Evolutionary conservation across 192 early-diverging fungal species (phyloP), one percentile per base, ranked within the genome.

Genomic region (Coemansia sp.): DNA sequence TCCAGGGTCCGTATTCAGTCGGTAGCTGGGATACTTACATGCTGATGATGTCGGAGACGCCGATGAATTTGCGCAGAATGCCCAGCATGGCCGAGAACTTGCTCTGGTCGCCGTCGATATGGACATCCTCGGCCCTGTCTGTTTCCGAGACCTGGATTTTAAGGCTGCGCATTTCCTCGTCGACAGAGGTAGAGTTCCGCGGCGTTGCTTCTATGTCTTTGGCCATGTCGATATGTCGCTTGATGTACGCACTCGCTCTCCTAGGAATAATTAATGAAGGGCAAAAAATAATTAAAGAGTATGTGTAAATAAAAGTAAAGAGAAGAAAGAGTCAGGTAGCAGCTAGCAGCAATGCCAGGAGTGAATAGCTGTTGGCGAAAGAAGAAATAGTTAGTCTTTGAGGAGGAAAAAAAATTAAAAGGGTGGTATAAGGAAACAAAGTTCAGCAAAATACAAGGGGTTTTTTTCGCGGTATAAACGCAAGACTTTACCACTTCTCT

Each of bases 61-160:
- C 86, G n/a, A 86, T 69, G 1, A 87, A 64, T 52, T 87, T 87
- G 78, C 83, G 79, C 19, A 89, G 81, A 48, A 89, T 70, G 35
- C 82, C 73, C 29, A 87, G 72, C 45, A 86, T 75, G 16, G 80
- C 75, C 34, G 75, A 75, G 59, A 88, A 75, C 66, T 83, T 85
- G 69, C 78, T 75, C 58, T 84, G 81, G 46, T 84, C 78, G 50
- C 74, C 64, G 48, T 76, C 77, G 20, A 81, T 65, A 20, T 72
- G 68, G 19, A 81, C 51, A 49, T 74, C 66, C 61, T 81, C 78
- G 20, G 78, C 63, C 11, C 61, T 39, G 55, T 62, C 70, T 22
- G 58, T 55, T 6, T 51, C 46, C 23, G 54, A 62, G 7, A 22
- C 14, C 32, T 58, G 59, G 22, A 55, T 56, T 60, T 78, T 77